A percentile compares a stretch with the other conserved stretches of the same genome.
phyloP scores from a whole-genome alignment of 495 filamentous ascomycete species.

The Friedmanniomyces simplex region DNA sequence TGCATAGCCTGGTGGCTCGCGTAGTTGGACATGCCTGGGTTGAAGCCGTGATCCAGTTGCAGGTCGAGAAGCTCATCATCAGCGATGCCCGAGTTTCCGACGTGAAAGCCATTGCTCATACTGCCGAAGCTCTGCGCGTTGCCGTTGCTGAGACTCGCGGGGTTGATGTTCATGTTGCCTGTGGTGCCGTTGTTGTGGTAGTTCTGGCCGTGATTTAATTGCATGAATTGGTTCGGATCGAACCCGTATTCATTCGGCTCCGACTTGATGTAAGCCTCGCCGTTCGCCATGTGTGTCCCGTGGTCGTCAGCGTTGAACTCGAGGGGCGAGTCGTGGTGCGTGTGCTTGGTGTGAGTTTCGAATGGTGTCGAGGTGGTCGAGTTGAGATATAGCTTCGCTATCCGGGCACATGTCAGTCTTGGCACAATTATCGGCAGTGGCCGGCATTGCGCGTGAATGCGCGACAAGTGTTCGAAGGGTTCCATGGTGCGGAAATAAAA shows the following conservation, averaged over 20 bases:
- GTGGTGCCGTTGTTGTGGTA: constrained; percentile 44
- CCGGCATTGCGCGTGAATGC: constrained; percentile 4
- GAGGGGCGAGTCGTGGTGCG: constrained; percentile 19
- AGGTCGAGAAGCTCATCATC: constrained; percentile 57
- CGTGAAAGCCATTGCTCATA: constrained; percentile 20
- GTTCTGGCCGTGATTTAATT: constrained; percentile 54
- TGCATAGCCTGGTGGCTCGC: constrained; percentile 35
- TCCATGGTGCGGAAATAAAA: background rate
- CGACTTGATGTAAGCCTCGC: constrained; percentile 58
- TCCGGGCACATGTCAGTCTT: constrained; percentile 4
- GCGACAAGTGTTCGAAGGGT: background rate
- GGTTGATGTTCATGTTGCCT: constrained; percentile 62
- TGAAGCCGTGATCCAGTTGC: constrained; percentile 14
- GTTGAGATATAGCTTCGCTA: background rate
- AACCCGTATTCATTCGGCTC: constrained; percentile 60
- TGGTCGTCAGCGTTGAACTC: constrained; percentile 32
- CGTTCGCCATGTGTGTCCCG: constrained; percentile 27
- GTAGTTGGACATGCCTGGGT: constrained; percentile 37
- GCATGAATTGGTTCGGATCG: constrained; percentile 43
- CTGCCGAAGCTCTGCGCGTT: constrained; percentile 24
- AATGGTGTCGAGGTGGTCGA: constrained; percentile 8
- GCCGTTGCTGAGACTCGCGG: constrained; percentile 59
- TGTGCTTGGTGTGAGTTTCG: constrained; percentile 24
- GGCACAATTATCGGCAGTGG: background rate
- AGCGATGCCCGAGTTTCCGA: constrained; percentile 43